Evolutionary conservation across 1,284 basidiomycete species (phyloP).

Genomic region (Ceratobasidium sp.): DNA sequence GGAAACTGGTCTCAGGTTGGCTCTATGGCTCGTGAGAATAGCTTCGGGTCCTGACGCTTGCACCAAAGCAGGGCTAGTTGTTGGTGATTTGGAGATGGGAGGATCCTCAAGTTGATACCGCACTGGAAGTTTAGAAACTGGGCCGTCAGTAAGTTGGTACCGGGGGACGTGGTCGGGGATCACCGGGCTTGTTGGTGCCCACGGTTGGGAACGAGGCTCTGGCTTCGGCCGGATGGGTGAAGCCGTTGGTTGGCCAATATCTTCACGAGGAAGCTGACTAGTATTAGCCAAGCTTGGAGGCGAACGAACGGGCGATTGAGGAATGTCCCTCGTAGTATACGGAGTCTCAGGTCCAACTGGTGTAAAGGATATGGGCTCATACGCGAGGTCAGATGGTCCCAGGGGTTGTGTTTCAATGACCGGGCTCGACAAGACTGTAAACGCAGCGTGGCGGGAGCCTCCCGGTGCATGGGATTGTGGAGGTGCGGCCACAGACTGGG

Average conservation of each 20-base stretch:
- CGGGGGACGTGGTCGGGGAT: slow-evolving; percentile 9
- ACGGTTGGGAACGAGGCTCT: not conserved
- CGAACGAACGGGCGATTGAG: not conserved
- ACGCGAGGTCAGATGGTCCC: not conserved
- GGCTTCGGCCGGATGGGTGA: not conserved
- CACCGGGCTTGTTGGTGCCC: not conserved
- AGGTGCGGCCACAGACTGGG: not conserved
- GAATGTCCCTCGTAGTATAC: not conserved
- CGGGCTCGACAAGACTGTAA: not conserved
- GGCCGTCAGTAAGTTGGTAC: slow-evolving; percentile 24
- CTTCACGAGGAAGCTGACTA: not conserved
- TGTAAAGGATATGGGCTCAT: not conserved
- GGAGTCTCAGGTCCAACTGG: not conserved
- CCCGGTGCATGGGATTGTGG: not conserved
- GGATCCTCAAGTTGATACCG: slow-evolving; percentile 21
- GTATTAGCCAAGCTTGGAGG: not conserved
- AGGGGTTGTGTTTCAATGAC: not conserved
- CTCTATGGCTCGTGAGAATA: slow-evolving; percentile 14
- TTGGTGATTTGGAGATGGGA: slow-evolving; percentile 1
- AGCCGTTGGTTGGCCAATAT: not conserved
- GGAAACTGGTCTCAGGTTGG: slow-evolving; percentile 21
- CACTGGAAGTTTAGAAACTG: slow-evolving; percentile 12
- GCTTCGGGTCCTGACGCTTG: not conserved
- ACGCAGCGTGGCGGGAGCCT: not conserved
- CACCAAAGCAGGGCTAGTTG: not conserved